phyloP scores from a whole-genome alignment of 1,284 basidiomycete species.

The Golubevia sp. region DNA sequence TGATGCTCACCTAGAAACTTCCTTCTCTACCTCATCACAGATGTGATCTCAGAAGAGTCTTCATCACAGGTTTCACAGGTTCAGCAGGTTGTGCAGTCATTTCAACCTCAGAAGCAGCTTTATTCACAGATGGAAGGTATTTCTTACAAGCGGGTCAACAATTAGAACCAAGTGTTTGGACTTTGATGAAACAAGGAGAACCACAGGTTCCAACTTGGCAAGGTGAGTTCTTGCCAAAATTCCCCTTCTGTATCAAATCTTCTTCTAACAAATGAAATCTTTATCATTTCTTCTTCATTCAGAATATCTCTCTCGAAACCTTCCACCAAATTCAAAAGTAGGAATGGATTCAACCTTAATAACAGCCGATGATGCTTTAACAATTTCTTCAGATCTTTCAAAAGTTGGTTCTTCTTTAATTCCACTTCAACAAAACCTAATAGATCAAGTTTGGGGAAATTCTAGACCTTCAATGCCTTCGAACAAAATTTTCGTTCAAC shows the following conservation, averaged over 20 bases:
- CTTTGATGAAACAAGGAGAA: constrained; percentile 80
- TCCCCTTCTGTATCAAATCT: constrained; percentile 67
- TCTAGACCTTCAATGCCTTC: constrained; percentile 74
- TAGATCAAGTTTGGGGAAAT: constrained; percentile 79
- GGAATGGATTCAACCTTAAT: constrained; percentile 53
- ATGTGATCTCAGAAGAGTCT: constrained; percentile 79
- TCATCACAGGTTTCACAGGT: constrained; percentile 89
- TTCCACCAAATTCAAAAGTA: constrained; percentile 30
- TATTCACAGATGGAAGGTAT: constrained; percentile 93
- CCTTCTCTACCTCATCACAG: background rate
- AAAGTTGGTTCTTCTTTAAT: constrained; percentile 31
- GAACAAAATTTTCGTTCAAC: constrained; percentile 74
- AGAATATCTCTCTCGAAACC: constrained; percentile 40
- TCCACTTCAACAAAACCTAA: constrained; percentile 72
- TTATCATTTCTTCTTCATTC: constrained; percentile 66
- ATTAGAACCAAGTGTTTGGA: constrained; percentile 82
- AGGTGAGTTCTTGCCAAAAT: constrained; percentile 42
- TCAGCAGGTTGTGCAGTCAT: constrained; percentile 83
- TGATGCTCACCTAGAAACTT: background rate
- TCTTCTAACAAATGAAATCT: constrained; percentile 70
- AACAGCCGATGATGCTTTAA: constrained; percentile 53
- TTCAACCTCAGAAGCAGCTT: constrained; percentile 72
- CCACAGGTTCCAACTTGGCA: constrained; percentile 87
- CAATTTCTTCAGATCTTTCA: constrained; percentile 27
- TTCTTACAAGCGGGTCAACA: constrained; percentile 89